Conservation (phyloP, 2,329 filamentous ascomycete genomes). For the Hypoxylon sp. region DNA sequence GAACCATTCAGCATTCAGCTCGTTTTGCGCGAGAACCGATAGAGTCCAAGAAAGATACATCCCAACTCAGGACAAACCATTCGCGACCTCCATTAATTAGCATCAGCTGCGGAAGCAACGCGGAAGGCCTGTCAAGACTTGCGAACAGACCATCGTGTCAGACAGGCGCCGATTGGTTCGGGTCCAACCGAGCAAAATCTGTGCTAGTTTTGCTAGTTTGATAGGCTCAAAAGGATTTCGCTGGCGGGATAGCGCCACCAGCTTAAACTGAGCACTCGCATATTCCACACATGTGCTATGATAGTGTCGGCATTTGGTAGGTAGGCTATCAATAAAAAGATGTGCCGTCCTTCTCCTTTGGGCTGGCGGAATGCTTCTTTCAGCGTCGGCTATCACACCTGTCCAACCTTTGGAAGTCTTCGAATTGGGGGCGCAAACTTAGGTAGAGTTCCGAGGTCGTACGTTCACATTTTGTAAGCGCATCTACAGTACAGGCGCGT, state of each 20-base stretch:
- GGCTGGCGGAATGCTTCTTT: conserved; percentile 12
- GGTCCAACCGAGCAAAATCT: conserved; percentile 1
- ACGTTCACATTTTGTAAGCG: conserved; percentile 4
- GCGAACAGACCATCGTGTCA: conserved; percentile 13
- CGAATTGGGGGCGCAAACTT: neutral
- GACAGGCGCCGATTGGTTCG: conserved; percentile 5
- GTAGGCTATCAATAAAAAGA: conserved; percentile 7
- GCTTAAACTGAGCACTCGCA: conserved; percentile 23
- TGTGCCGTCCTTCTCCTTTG: conserved; percentile 4
- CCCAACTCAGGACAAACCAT: too few relatives aligned
- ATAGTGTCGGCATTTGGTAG: too few relatives aligned
- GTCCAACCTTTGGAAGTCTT: conserved; percentile 11
- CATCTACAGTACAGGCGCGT: conserved; percentile 3
- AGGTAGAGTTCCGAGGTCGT: neutral
- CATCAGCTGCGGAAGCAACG: neutral
- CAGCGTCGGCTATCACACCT: too few relatives aligned
- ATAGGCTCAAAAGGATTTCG: conserved; percentile 10
- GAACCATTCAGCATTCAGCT: neutral
- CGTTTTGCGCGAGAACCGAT: conserved; percentile 4
- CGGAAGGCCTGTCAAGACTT: neutral
- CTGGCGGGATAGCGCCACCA: conserved; percentile 25
- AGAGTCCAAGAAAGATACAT: neutral
- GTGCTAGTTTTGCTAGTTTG: conserved; percentile 16
- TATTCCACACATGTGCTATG: too few relatives aligned
- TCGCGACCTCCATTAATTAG: neutral